Conservation (phyloP, 495 filamentous ascomycete species). For the Elasticomyces elasticus region DNA sequence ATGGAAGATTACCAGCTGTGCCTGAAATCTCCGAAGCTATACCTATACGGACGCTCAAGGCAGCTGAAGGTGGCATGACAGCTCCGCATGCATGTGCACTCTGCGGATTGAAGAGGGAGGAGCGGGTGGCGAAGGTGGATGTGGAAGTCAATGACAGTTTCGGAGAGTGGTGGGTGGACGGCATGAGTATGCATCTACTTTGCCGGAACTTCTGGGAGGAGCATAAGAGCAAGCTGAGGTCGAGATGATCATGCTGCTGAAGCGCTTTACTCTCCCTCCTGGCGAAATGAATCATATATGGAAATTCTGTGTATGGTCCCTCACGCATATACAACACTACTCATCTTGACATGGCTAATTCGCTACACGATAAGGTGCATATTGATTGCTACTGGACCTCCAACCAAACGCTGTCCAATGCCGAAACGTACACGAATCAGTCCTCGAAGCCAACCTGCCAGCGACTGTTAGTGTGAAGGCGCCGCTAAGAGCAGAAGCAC, state of each 20-base stretch:
- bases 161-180: conserved; percentile 91
- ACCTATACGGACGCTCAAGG: conserved; percentile 47
- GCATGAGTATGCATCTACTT: conserved; percentile 55
- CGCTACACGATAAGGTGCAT: no score
- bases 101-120: conserved; percentile 79
- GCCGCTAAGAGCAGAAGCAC: no score
- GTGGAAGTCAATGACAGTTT: conserved; percentile 75
- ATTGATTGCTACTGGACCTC: no score
- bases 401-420: no score
- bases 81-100: conserved; percentile 72
- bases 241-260: conserved; percentile 35
- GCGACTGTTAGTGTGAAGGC: no score
- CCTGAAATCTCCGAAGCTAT: conserved; percentile 59
- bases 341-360: no score
- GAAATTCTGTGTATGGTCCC: no score
- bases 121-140: conserved; percentile 67
- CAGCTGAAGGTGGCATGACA: conserved; percentile 51
- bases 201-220: conserved; percentile 79
- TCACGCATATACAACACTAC: no score
- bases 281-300: no score
- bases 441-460: no score
- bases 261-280: background rate
- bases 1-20: conserved; percentile 33
- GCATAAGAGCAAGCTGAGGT: conserved; percentile 54
- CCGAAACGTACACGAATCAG: no score